Evolutionary conservation across 805 yeast species (phyloP), one percentile per base, ranked within the genome.

Genomic region (Ogataea pini): DNA sequence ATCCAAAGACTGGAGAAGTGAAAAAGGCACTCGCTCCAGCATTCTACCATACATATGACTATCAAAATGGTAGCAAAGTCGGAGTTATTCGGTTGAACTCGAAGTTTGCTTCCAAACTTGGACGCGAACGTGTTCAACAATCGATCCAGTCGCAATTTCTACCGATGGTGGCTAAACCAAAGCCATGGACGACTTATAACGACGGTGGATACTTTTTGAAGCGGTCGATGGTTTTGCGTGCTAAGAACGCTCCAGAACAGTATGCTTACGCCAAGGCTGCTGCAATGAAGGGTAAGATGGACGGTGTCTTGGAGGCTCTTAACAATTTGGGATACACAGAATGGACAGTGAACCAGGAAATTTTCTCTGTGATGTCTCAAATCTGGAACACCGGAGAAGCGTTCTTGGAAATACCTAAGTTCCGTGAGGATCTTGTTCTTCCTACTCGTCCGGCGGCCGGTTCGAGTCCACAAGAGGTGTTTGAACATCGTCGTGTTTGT

Each of bases 101-200:
- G 52, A 75, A 78, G 10, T 75, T 94, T 43, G 78, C 85, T 3
- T 75, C 78, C 24, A 82, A 79, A 58, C 67, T 94, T 44, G 83
- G 89, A 8, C 81, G 85, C 3, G 90, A 84, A 42, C 73, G 80
- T 28, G 69, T 82, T 6, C 73, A 76, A 19, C 84, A 85, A 43
- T 75, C 86, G 1, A 80, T 86, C 4, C 66, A 77, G 17, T 96
- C 98, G 0, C 97, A 92, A 65, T 75, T 79, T 52, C 73, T 94
- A 44, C 99, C 99, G 7, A 94, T 94, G 99, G 73, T 94, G 42
- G 85, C 87, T 7, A 80, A 82, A 52, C 99, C 99, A n/a, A 73
- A 82, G 47, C 89, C 89, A 4, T 94, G 99, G 99, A 77, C 82
- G 0, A 70, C 81, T 9, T 83, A 84, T 78, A 82, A 84, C 60